Evolutionary conservation across 805 yeast species (phyloP).

Genomic region (Candida germanica): DNA sequence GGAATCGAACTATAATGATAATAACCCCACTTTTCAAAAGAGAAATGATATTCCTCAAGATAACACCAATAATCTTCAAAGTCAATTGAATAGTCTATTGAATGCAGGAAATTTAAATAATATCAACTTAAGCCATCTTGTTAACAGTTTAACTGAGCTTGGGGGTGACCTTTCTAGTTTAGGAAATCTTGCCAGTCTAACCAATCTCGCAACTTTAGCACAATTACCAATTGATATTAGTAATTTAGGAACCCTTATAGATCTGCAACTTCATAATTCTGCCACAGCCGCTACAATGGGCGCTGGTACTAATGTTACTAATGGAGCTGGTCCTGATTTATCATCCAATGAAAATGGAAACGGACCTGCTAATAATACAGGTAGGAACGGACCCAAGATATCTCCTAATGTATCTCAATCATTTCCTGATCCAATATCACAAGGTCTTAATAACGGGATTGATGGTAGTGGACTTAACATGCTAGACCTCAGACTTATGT

Average conservation of each 20-base stretch:
- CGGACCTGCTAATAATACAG: background rate
- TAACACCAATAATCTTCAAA: background rate
- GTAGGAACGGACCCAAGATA: conserved; percentile 5
- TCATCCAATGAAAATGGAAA: background rate
- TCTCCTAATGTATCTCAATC: conserved; percentile 14
- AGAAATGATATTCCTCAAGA: no score
- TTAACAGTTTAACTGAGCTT: conserved; percentile 35
- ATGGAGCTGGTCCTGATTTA: background rate
- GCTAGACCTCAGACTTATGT: conserved; percentile 77
- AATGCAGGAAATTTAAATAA: conserved; percentile 41
- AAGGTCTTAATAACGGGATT: conserved; percentile 1
- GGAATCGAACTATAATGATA: no score
- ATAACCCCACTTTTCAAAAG: background rate
- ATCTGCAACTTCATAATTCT: conserved; percentile 15
- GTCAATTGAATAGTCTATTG: conserved; percentile 14
- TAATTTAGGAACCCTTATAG: conserved; percentile 30
- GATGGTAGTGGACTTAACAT: conserved; percentile 44
- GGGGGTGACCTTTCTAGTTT: conserved; percentile 34
- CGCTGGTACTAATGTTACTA: background rate
- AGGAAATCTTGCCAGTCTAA: conserved; percentile 37
- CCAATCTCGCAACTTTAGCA: conserved; percentile 41
- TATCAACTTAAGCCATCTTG: conserved; percentile 40
- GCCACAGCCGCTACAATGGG: background rate
- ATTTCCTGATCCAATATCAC: conserved; percentile 12
- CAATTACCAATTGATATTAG: conserved; percentile 40